A percentile compares a stretch with the other conserved stretches of the same genome.
Conservation (phyloP, 1,284 basidiomycete genomes). For the Ustilago cynodontis region DNA sequence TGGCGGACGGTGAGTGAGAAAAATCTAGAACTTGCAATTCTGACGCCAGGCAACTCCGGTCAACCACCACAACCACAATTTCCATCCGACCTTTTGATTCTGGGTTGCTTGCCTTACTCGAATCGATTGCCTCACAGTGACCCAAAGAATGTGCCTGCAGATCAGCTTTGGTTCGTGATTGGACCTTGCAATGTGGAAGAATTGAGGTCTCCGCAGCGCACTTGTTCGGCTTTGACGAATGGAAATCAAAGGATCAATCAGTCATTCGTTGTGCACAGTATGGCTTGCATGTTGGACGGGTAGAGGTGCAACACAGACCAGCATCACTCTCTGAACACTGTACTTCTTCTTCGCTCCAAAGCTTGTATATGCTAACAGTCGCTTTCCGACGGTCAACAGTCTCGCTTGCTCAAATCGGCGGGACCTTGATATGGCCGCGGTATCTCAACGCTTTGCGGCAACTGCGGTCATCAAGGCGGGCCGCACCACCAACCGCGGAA, state of each 20-base stretch:
- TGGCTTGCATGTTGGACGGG: neutral
- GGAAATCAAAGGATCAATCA: neutral
- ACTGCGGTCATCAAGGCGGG: slow-evolving; percentile 22
- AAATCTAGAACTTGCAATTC: slow-evolving; percentile 28
- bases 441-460: slow-evolving; percentile 12
- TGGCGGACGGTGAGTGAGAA: neutral
- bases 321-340: neutral
- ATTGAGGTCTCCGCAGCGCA: neutral
- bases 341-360: neutral
- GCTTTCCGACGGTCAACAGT: slow-evolving; percentile 11
- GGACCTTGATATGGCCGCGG: slow-evolving; percentile 19
- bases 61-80: neutral
- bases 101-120: slow-evolving; percentile 24
- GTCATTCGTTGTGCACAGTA: neutral
- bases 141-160: neutral
- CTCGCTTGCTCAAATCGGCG: slow-evolving; percentile 25
- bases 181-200: neutral
- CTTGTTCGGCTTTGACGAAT: neutral
- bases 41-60: neutral
- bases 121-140: neutral
- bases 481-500: slow-evolving; percentile 12
- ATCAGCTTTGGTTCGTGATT: neutral
- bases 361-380: neutral
- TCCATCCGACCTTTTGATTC: neutral
- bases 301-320: slow-evolving; percentile 1